phyloP scores from a whole-genome alignment of 768 basidiomycete genomes.

The Pleurotus eryngii region DNA sequence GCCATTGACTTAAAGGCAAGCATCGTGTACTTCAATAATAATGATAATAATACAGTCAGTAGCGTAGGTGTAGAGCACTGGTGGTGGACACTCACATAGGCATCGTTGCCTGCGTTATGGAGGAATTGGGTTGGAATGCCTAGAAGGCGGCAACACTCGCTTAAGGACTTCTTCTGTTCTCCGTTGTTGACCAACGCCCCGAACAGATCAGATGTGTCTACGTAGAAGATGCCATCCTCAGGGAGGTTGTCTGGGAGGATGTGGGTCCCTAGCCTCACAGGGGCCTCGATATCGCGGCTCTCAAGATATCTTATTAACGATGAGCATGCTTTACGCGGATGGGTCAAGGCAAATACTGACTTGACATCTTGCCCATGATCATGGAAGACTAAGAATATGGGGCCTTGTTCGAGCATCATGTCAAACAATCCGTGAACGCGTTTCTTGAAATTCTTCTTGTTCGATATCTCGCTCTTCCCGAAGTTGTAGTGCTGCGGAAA shows the following conservation, averaged over 20 bases:
- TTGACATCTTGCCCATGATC: slow-evolving; percentile 76
- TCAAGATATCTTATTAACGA: slow-evolving; percentile 45
- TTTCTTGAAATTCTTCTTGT: slow-evolving; percentile 46
- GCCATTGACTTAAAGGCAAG: slow-evolving; percentile 69
- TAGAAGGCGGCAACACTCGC: slow-evolving; percentile 60
- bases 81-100: slow-evolving; percentile 53
- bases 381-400: slow-evolving; percentile 80
- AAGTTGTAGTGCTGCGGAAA: slow-evolving; percentile 57
- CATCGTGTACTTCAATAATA: slow-evolving; percentile 58
- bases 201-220: slow-evolving; percentile 78
- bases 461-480: slow-evolving; percentile 56
- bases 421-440: slow-evolving; percentile 47
- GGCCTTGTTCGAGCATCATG: slow-evolving; percentile 40
- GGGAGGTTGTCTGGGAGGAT: slow-evolving; percentile 56
- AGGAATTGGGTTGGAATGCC: slow-evolving; percentile 50
- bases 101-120: slow-evolving; percentile 89
- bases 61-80: not conserved
- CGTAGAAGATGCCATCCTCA: slow-evolving; percentile 51
- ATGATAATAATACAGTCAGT: not conserved
- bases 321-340: not conserved
- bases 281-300: slow-evolving; percentile 45
- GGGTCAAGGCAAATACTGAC: slow-evolving; percentile 28
- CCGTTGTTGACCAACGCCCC: slow-evolving; percentile 66
- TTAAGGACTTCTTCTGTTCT: slow-evolving; percentile 50
- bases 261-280: slow-evolving; percentile 47